phyloP scores from a whole-genome alignment of 768 basidiomycete genomes.

The Lanmaoa rubissima region DNA sequence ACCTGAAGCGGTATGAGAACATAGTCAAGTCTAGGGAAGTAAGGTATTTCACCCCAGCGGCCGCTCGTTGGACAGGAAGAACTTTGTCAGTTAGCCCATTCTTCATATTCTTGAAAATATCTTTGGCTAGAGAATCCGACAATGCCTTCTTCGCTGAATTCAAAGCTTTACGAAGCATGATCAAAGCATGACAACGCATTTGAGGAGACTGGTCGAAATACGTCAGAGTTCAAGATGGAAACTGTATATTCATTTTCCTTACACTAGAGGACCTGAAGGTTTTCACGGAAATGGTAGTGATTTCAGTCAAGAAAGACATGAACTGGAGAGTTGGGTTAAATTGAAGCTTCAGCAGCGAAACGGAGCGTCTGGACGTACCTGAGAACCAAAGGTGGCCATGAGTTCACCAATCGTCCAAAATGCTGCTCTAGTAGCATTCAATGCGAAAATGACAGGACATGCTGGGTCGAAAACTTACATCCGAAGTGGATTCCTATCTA shows the following conservation, averaged over 20 bases:
- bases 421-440: conserved; percentile 56
- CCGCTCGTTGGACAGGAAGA: conserved; percentile 80
- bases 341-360: not conserved
- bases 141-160: conserved; percentile 78
- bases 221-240: conserved; percentile 5
- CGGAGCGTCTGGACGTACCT: conserved; percentile 50
- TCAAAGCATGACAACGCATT: conserved; percentile 77
- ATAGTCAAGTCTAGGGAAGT: not conserved
- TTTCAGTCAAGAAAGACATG: conserved; percentile 95
- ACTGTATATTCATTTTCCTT: conserved; percentile 27
- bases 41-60: conserved; percentile 58
- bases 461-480: conserved; percentile 47
- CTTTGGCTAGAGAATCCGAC: conserved; percentile 72
- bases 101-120: conserved; percentile 82
- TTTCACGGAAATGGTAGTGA: conserved; percentile 62
- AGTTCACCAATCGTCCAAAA: conserved; percentile 87
- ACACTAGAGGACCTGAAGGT: conserved; percentile 73
- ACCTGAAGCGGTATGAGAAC: conserved; percentile 23
- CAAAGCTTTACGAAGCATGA: conserved; percentile 78
- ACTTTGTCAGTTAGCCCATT: conserved; percentile 77
- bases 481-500: conserved; percentile 61
- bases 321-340: conserved; percentile 48
- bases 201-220: conserved; percentile 59
- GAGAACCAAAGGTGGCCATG: conserved; percentile 80
- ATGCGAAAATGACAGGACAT: not conserved